Evolutionary conservation across 2,329 filamentous ascomycete genomes (phyloP), one percentile per base, ranked within the genome.

Genomic region (Penicillium freii): DNA sequence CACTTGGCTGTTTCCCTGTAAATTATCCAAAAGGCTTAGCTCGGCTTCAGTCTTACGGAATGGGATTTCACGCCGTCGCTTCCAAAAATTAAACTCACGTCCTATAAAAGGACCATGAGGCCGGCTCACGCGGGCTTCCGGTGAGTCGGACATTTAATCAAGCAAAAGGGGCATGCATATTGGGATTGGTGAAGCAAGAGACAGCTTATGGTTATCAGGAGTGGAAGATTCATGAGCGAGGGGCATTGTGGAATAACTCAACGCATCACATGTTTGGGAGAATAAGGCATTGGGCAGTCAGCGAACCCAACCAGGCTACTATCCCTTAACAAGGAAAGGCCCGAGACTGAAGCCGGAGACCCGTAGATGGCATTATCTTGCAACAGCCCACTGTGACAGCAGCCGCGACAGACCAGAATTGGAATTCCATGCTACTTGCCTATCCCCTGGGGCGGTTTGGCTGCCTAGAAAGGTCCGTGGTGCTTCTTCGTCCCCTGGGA

Each of bases 1-100:
- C 43, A 62, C 54, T 53, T 68, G 63, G 25, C 62, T 71, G 11
- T 63, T 56, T 60, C 64, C 67, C 74, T 77, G 73, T 66, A 75
- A 57, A 54, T 61, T 57, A 54, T 66, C 48, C 59, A 70, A 63
- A 63, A 74, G 70, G 39, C 69, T 74, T 72, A 75, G 71, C 70
- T 74, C 64, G 51, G 72, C 70, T 50, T 56, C 62, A 21, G 67
- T 68, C 55, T 67, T 71, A 40, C 63, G 43, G n/a, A 36, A 47
- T 36, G 43, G 29, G 36, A 29, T n/a, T 52, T 47, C 40, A 53
- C 17, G 54, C n/a, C 31, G 47, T 33, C 38, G 44, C 44, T 38
- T 45, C 55, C 44, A 49, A 39, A 23, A 44, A 25, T 54, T 57
- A 29, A 67, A 54, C 39, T 65, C 64, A 33, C 58, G 59, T 38